These are phyloP conservation scores for Backusella sp. DNA, from an alignment of 192 early-diverging fungal species.

Conservation along the genomic window DNA sequence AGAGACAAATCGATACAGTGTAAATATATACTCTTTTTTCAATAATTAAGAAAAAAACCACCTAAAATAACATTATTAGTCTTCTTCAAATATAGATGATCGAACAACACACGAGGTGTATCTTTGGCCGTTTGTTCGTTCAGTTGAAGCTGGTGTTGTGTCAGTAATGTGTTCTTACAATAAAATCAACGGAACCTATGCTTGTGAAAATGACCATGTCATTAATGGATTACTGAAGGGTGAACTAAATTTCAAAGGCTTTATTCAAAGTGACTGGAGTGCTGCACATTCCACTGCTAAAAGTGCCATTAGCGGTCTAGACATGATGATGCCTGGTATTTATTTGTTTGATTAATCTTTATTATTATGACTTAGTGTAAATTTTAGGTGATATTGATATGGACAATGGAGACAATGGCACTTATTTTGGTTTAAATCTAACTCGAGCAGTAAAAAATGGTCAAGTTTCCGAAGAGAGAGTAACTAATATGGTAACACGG, in stretches of 20 bases:
- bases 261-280: conserved; percentile 44
- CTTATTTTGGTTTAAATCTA: conserved; percentile 21
- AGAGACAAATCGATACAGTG: conserved; percentile 11
- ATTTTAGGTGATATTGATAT: conserved; percentile 29
- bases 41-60: neutral
- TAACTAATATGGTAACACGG: conserved; percentile 20
- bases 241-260: conserved; percentile 56
- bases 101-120: conserved; percentile 64
- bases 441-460: conserved; percentile 8
- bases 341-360: neutral
- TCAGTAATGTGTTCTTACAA: conserved; percentile 68
- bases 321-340: conserved; percentile 58
- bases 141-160: conserved; percentile 51
- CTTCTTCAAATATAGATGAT: conserved; percentile 48
- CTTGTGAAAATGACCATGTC: conserved; percentile 49
- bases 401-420: neutral
- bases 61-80: neutral
- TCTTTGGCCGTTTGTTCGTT: conserved; percentile 53
- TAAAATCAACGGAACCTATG: conserved; percentile 45
- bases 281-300: conserved; percentile 34
- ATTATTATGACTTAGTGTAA: neutral
- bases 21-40: neutral
- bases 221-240: conserved; percentile 45
- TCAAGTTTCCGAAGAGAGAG: neutral
- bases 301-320: conserved; percentile 38